Percentiles rank a stretch among this genome's conserved stretches.
Conservation (phyloP, 1,139 yeast genomes). For the Protomyces inundatus region DNA sequence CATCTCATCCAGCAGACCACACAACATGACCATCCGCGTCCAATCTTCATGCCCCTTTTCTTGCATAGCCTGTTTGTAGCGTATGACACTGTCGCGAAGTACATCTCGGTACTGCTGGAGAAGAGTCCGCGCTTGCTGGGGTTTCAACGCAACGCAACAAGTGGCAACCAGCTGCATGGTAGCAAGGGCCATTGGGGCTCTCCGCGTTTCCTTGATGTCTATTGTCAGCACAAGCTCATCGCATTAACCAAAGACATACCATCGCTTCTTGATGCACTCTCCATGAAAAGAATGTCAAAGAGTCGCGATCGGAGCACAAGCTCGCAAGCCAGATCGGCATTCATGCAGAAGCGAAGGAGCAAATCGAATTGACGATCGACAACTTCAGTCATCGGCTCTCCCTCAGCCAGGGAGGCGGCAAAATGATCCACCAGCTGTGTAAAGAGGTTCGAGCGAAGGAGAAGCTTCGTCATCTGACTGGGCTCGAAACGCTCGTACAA, state of each 20-base stretch:
- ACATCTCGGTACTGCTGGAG: not conserved
- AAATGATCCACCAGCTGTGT: slow-evolving; percentile 5
- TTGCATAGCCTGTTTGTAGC: not conserved
- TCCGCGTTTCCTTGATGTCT: not conserved
- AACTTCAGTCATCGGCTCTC: not conserved
- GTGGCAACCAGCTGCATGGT: not conserved
- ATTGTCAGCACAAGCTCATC: not conserved
- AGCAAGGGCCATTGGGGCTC: not conserved
- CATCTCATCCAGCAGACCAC: not conserved
- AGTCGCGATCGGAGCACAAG: not conserved
- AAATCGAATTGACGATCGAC: slow-evolving; percentile 10
- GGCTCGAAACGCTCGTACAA: not conserved
- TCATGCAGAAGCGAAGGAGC: slow-evolving; percentile 13
- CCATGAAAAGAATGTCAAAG: not conserved
- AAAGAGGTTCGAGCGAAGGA: slow-evolving; percentile 1
- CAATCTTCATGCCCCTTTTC: not conserved
- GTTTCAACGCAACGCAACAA: not conserved
- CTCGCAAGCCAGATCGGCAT: slow-evolving; percentile 6
- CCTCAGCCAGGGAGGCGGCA: not conserved
- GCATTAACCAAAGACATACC: not conserved
- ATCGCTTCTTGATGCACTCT: not conserved
- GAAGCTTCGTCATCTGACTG: not conserved
- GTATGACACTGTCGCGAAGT: not conserved
- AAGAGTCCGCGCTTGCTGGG: not conserved
- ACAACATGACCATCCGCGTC: not conserved